Evolutionary conservation across 495 filamentous ascomycete species (phyloP).

Genomic region (Cercophora scortea): DNA sequence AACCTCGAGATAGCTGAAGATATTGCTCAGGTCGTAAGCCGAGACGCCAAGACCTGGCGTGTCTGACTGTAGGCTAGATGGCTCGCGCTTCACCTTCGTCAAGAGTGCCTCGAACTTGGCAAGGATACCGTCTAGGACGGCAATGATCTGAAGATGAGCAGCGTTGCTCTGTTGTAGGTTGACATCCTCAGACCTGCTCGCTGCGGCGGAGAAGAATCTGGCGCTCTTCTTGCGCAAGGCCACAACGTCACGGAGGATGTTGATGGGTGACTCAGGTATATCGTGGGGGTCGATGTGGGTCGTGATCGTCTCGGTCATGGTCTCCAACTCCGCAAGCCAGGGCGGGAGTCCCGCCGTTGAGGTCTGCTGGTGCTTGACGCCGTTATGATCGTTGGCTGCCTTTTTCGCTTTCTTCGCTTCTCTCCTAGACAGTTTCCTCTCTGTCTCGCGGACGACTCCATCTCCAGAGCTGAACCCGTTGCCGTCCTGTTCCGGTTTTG

Average conservation of each 20-base stretch:
- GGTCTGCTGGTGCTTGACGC: no score
- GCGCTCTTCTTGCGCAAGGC: conserved; percentile 18
- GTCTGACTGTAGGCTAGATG: neutral
- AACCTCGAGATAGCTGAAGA: conserved; percentile 19
- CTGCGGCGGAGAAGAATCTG: conserved; percentile 12
- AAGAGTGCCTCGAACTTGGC: conserved; percentile 12
- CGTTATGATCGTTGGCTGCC: no score
- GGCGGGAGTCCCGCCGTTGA: no score
- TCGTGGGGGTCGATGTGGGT: neutral
- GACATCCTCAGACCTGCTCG: conserved; percentile 6
- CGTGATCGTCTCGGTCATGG: neutral
- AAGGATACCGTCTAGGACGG: conserved; percentile 18
- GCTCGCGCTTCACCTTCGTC: neutral
- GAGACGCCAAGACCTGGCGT: neutral
- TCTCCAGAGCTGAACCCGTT: no score
- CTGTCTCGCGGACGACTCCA: no score
- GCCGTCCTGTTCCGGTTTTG: no score
- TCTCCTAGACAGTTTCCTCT: no score
- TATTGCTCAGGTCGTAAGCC: conserved; percentile 17
- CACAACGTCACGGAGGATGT: conserved; percentile 20
- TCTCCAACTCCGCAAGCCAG: neutral
- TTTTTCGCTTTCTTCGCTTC: no score
- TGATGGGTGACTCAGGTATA: conserved; percentile 8
- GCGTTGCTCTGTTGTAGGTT: conserved; percentile 14
- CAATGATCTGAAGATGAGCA: conserved; percentile 17